Base-by-base conservation (phyloP, 2,329 filamentous ascomycete genomes). In the Verticillium zaregamsianum region DNA sequence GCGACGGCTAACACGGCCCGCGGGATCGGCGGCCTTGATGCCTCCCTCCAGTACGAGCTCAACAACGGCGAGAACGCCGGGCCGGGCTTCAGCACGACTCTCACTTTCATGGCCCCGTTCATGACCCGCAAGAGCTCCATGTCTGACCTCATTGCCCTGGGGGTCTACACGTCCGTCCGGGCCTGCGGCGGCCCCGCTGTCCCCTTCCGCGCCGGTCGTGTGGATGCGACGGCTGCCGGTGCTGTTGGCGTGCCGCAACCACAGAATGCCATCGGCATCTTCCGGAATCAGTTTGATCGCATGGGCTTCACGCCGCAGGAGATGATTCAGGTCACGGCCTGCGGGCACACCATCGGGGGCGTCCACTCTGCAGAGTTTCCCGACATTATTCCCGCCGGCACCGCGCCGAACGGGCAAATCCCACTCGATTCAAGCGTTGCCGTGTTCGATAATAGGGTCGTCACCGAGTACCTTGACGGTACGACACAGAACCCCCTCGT, bases 301-400 rank as follows among this genome's bases (percentile, higher is more conserved):
- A 83, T 86, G 77, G 86, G 86, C 6, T 87, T 87, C 72, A 79
- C 72, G 58, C 70, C 70, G 12, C 70, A 76, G 17, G 83, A 88
- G 65, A 88, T 87, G 84, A 86, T 88, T 52, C 79, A 84, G 67
- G 74, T 86, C 28, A 80, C 80, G 2, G 85, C 85, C 11, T 89
- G 86, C 68, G 86, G 86, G 2, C 86, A 89, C 69, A 83, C 83
- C 0, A 70, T 89, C 25, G 86, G 86, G 25, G 82, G 85, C 17
- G 85, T 88, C 8, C 86, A 88, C 71, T 74, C 76, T 31, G 68
- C 69, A 11, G 77, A 86, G 64, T 86, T 86, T 63, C 81, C 83
- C 0, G 73, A 79, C 9, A 80, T 88, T 52, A 80, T 86, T 2
- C 75, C 80, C 1, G 63, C 73, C 2, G 79, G 79, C 5, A 74